Conservation (phyloP, 2,329 filamentous ascomycete genomes). For the Fusarium neocosmosporiellum region DNA sequence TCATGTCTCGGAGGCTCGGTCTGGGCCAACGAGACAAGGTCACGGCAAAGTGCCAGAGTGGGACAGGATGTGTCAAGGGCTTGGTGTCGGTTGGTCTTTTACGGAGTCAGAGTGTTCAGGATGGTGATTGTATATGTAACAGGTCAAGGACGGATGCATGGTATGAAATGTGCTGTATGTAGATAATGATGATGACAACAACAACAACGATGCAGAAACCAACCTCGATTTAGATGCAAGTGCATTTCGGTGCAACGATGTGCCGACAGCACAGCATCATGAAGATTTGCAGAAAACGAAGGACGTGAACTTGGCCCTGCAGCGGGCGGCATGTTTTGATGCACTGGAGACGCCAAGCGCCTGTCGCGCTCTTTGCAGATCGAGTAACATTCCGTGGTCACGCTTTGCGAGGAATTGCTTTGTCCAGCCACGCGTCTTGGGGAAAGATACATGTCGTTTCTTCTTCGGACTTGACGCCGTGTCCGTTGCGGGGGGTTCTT, state of each 20-base stretch:
- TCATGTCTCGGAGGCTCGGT: slow-evolving; percentile 4
- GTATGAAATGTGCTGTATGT: not conserved
- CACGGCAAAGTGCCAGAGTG: not conserved
- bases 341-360: not conserved
- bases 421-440: not conserved
- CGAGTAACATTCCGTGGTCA: not conserved
- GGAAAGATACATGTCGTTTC: not conserved
- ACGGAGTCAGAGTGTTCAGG: not conserved
- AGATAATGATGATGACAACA: not conserved
- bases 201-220: not conserved
- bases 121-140: not conserved
- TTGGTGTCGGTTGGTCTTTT: not conserved
- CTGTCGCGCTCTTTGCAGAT: not conserved
- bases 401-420: not conserved
- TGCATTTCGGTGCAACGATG: slow-evolving; percentile 6
- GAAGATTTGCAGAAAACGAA: not conserved
- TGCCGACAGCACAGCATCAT: not conserved
- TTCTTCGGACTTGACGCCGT: not conserved
- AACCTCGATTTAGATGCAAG: not conserved
- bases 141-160: not conserved
- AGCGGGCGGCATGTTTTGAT: not conserved
- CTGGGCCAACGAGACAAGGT: not conserved
- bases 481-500: not conserved
- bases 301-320: not conserved
- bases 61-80: not conserved